phyloP scores from a whole-genome alignment of 2,329 filamentous ascomycete species.

The Microdochium trichocladiopsis region DNA sequence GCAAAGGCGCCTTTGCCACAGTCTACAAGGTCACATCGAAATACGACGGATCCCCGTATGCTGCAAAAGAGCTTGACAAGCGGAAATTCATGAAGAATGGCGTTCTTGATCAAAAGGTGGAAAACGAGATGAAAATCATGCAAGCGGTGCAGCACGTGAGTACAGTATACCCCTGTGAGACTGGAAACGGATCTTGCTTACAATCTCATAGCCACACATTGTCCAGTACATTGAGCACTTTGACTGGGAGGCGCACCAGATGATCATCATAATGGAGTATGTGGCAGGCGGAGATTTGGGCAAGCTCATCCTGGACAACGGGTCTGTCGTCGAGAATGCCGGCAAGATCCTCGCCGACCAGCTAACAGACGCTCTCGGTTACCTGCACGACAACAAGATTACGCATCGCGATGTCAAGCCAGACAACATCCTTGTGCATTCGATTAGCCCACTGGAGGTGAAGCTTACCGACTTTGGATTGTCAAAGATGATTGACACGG shows the following conservation, averaged over 20 bases:
- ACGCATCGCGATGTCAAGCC: constrained; percentile 99
- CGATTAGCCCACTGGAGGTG: constrained; percentile 65
- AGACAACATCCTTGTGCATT: constrained; percentile 87
- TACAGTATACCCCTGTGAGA: constrained; percentile 5
- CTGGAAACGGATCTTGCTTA: constrained; percentile 8
- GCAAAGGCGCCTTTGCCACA: constrained; percentile 89
- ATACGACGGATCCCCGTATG: constrained; percentile 74
- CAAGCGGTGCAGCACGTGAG: constrained; percentile 73
- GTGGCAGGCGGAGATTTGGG: constrained; percentile 78
- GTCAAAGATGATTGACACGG: constrained; percentile 86
- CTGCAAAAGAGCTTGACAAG: constrained; percentile 94
- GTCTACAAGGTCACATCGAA: constrained; percentile 88
- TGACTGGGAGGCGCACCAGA: constrained; percentile 72
- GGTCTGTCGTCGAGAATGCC: constrained; percentile 57
- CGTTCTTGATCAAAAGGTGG: constrained; percentile 80
- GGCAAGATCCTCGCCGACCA: constrained; percentile 69
- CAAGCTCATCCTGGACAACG: constrained; percentile 56
- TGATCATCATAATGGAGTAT: constrained; percentile 97
- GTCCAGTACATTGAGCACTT: constrained; percentile 87
- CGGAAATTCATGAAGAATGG: constrained; percentile 90
- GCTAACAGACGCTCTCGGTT: constrained; percentile 74
- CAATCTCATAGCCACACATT: constrained; percentile 61
- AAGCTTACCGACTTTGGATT: constrained; percentile 96
- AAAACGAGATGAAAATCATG: constrained; percentile 98
- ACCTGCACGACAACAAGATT: constrained; percentile 81